Percentiles rank a stretch among this genome's conserved stretches.
phyloP scores from a whole-genome alignment of 2,329 filamentous ascomycete species.

The Ceratocystis colombiana region DNA sequence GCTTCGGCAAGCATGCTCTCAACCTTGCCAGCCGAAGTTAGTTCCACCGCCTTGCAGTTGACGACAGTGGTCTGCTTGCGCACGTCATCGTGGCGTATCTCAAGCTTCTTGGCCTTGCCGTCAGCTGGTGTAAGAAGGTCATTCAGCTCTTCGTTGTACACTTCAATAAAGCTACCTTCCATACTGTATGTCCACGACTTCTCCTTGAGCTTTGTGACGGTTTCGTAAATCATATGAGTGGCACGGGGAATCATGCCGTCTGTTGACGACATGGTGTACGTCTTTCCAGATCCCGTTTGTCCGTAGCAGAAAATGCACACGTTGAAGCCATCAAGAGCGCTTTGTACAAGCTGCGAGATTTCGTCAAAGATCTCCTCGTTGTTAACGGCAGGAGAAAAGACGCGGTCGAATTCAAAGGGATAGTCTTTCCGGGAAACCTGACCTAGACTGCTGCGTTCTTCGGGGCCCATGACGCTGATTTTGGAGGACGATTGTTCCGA shows the following conservation, averaged over 20 bases:
- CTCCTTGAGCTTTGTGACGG: constrained; percentile 69
- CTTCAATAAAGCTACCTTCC: constrained; percentile 91
- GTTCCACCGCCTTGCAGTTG: constrained; percentile 63
- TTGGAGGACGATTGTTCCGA: constrained; percentile 70
- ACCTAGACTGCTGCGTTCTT: constrained; percentile 71
- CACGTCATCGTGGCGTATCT: constrained; percentile 75
- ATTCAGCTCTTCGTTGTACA: constrained; percentile 96
- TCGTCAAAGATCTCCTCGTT: constrained; percentile 90
- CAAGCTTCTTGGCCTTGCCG: constrained; percentile 67
- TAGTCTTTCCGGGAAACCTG: constrained; percentile 68
- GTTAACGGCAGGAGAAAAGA: constrained; percentile 66
- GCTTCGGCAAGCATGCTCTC: constrained; percentile 71
- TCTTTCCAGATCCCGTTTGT: constrained; percentile 95
- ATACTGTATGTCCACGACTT: constrained; percentile 93
- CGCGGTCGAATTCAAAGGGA: constrained; percentile 83
- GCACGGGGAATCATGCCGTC: constrained; percentile 95
- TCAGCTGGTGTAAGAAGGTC: constrained; percentile 57
- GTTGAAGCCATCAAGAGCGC: constrained; percentile 92
- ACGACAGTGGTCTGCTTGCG: constrained; percentile 74
- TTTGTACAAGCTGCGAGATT: constrained; percentile 93
- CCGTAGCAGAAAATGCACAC: constrained; percentile 99
- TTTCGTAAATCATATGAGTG: constrained; percentile 86
- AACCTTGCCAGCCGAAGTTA: constrained; percentile 72
- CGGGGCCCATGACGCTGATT: constrained; percentile 70
- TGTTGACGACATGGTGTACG: constrained; percentile 80